A percentile compares a stretch with the other conserved stretches of the same genome.
phyloP scores from a whole-genome alignment of 257 asterid genomes.

The Handroanthus guayacan region DNA sequence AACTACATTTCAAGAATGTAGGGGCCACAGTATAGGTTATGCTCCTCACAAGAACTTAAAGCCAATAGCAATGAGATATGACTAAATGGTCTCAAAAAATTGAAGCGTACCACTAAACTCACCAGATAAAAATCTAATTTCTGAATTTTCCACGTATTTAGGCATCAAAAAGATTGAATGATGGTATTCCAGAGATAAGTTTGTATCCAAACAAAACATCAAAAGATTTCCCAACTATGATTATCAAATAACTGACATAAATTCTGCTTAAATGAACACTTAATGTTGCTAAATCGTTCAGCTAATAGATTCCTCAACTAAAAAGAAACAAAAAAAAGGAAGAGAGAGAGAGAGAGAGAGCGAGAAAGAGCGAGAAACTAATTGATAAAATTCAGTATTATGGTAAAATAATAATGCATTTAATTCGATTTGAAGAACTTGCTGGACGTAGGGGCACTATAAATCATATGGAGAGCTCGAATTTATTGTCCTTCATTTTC shows the following conservation, averaged over 20 bases:
- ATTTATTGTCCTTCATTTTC: slow-evolving; percentile 27
- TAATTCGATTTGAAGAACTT: background rate
- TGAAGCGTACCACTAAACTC: background rate
- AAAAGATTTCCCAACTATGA: background rate
- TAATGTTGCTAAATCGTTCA: slow-evolving; percentile 7
- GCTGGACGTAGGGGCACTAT: slow-evolving; percentile 5
- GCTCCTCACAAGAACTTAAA: slow-evolving; percentile 11
- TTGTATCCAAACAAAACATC: background rate
- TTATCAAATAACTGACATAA: slow-evolving; percentile 12
- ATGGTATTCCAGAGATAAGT: slow-evolving; percentile 1
- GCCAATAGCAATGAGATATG: slow-evolving; percentile 2
- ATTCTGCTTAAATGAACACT: background rate
- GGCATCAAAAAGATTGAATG: slow-evolving; percentile 19
- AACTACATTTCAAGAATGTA: slow-evolving; percentile 7
- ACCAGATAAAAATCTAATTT: background rate
- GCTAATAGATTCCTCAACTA: slow-evolving; percentile 3
- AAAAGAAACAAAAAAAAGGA: background rate
- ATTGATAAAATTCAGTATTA: background rate
- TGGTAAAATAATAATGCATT: background rate
- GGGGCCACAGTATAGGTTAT: background rate
- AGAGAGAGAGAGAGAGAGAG: no score
- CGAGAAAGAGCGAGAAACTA: background rate
- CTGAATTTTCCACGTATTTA: background rate
- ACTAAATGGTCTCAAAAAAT: background rate
- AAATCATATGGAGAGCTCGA: slow-evolving; percentile 3